A percentile compares a stretch with the other conserved stretches of the same genome.
Evolutionary conservation across 1,284 basidiomycete genomes (phyloP).

Genomic region (Pseudozyma pruni): DNA sequence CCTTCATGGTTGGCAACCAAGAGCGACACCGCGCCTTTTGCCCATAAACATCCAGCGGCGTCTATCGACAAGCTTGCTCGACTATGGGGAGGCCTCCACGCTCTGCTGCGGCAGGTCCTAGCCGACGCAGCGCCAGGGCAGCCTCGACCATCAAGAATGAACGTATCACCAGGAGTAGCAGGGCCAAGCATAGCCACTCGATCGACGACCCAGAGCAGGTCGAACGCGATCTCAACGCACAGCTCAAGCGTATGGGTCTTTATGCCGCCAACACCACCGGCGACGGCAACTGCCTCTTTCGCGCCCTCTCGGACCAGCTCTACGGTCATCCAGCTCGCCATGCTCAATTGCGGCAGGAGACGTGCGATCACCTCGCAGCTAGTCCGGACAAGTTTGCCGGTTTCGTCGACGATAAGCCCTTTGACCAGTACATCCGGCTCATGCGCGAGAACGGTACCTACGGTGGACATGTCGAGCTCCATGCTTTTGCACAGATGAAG

Average conservation of each 20-base stretch:
- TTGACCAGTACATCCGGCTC: conserved; percentile 59
- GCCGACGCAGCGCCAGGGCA: conserved; percentile 33
- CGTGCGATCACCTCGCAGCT: conserved; percentile 80
- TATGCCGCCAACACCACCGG: conserved; percentile 66
- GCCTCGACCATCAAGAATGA: conserved; percentile 44
- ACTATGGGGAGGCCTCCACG: conserved; percentile 40
- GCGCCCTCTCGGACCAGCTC: conserved; percentile 73
- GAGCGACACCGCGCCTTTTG: too few relatives aligned
- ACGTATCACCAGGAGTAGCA: conserved; percentile 48
- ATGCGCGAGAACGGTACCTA: conserved; percentile 77
- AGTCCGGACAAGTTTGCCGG: conserved; percentile 81
- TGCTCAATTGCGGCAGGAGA: conserved; percentile 75
- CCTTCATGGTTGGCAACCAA: too few relatives aligned
- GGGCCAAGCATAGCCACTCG: conserved; percentile 42
- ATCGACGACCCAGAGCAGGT: conserved; percentile 61
- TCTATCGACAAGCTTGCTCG: too few relatives aligned
- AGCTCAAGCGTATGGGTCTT: conserved; percentile 61
- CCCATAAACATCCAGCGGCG: too few relatives aligned
- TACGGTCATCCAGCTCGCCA: conserved; percentile 81
- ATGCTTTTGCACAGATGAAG: conserved; percentile 84
- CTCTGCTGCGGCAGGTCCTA: conserved; percentile 35
- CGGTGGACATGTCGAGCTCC: conserved; percentile 88
- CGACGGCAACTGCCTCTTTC: conserved; percentile 66
- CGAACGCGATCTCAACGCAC: conserved; percentile 58
- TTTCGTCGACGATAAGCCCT: conserved; percentile 82